Base-by-base conservation (phyloP, 2,329 filamentous ascomycete genomes). In the Trichoderma pleuroti region DNA sequence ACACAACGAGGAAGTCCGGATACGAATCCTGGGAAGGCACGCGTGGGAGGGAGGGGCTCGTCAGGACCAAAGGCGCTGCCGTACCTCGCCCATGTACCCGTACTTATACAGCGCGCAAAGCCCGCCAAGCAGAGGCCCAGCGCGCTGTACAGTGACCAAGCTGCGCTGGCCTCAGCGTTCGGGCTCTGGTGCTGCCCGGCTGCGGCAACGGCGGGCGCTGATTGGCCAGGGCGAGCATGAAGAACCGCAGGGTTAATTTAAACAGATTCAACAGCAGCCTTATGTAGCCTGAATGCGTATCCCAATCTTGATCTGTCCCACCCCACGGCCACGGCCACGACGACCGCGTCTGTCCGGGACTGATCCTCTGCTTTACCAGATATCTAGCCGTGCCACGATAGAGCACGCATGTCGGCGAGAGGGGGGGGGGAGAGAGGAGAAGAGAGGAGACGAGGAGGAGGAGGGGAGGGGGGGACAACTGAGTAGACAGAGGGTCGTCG, bases 301-400 rank as follows among this genome's bases (percentile, higher is more conserved):
- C 68, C 61, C 61, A 68, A 65, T 70, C 54, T 70, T 64, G 61
- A 56, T 59, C 61, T 65, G 61, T 70, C 61, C 68, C 61, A 70
- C 68, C 39, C 36, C 59, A 62, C 59, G 59, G 24, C 21, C 32
- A n/a, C 59, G 59, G 18, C 56, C 28, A 59, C 30, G 56, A 59
- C 60, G 52, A 67, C 68, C 34, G 60, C 56, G 56, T 54, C 39
- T 36, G 36, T 26, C 66, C 54, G 56, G 26, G 39, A 60, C 36
- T 60, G 54, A 36, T 28, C 64, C 42, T 42, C 7, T 36, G 26
- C 39, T 39, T 24, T 39, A 28, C 56, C 34, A 49, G 66, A 68
- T 68, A 68, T 61, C 66, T 68, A 68, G 66, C 66, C 66, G 66
- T 68, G 66, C 66, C 66, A 68, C 66, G 66, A 68, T 68, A 68